Base-by-base conservation (phyloP, 1,284 basidiomycete genomes). In the Tetrapyrgos nigripes region DNA sequence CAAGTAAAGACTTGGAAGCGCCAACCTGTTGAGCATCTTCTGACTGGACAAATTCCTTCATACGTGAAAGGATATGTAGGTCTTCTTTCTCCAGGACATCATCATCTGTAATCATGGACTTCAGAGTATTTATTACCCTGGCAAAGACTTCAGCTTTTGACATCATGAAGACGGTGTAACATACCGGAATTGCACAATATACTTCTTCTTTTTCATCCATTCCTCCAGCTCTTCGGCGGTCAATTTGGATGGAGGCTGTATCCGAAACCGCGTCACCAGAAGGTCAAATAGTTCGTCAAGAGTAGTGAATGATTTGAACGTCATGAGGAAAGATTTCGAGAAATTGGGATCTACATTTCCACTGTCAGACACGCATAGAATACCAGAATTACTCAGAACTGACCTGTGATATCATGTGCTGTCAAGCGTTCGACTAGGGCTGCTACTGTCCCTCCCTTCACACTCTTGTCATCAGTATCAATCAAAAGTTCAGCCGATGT, bases 261-360 rank as follows among this genome's bases (percentile, higher is more conserved):
- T 90, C 66, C 84, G 85, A 77, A 96, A 99, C 5, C 97, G 89
- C 57, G 86, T 82, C 10, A 93, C 85, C 26, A 99, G 85, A n/a
- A 94, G 79, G 53, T 94, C 88, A 59, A 98, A 90, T 23, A 99
- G 77, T 59, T 95, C 91, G 57, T 94, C 85, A 19, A 94, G 80
- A 1, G 89, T 91, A 14, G 94, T 95, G 74, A 99, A 99, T 0
- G 95, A 97, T 66, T 96, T 94, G 81, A 96, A 98, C 1, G 97
- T 99, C 85, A 98, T 92, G 62, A 99, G 75, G 84, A 99, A 99
- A 1, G 96, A 92, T 71, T 93, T 91, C 71, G 89, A 93, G 76
- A 94, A 99, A 5, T 87, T 85, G 0, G 87, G 81, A 72, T 96
- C 95, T 92, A 67, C 24, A 55, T 37, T 55, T 56, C 37, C 57